A percentile compares a stretch with the other conserved stretches of the same genome.
phyloP scores from a whole-genome alignment of 2,329 filamentous ascomycete genomes.

The Fusarium sp. region DNA sequence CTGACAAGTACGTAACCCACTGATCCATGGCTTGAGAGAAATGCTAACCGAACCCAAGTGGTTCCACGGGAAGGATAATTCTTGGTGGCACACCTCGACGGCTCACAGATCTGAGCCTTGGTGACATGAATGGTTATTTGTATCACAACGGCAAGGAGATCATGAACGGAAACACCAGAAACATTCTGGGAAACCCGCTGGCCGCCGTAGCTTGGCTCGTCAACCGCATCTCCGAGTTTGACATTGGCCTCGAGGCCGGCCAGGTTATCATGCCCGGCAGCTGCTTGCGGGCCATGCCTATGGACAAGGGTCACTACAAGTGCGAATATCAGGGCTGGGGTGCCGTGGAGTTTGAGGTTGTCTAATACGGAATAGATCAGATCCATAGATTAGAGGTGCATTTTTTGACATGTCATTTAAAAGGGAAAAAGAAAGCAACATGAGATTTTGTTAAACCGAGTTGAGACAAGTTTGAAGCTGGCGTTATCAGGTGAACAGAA shows the following conservation, averaged over 20 bases:
- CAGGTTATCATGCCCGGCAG: slow-evolving; percentile 41
- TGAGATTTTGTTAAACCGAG: neutral
- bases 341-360: slow-evolving; percentile 39
- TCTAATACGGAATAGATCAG: slow-evolving; percentile 5
- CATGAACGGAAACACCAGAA: slow-evolving; percentile 40
- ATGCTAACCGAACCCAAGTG: neutral
- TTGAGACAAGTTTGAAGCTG: neutral
- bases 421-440: neutral
- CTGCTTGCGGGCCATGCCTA: slow-evolving; percentile 39
- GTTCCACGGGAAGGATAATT: slow-evolving; percentile 39
- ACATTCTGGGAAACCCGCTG: slow-evolving; percentile 40
- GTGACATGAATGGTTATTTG: slow-evolving; percentile 35
- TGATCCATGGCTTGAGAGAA: neutral
- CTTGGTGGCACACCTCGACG: slow-evolving; percentile 39
- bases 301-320: slow-evolving; percentile 36
- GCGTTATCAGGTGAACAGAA: neutral
- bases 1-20: slow-evolving; percentile 32
- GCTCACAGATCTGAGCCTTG: slow-evolving; percentile 36
- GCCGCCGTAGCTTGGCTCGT: slow-evolving; percentile 40
- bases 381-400: neutral
- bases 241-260: slow-evolving; percentile 36
- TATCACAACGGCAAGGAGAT: slow-evolving; percentile 40
- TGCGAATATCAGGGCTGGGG: slow-evolving; percentile 41
- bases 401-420: neutral
- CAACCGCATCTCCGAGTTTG: slow-evolving; percentile 37